These are phyloP conservation scores for Mucor plumbeus DNA, from an alignment of 371 early-diverging fungal species.

Conservation along the genomic window DNA sequence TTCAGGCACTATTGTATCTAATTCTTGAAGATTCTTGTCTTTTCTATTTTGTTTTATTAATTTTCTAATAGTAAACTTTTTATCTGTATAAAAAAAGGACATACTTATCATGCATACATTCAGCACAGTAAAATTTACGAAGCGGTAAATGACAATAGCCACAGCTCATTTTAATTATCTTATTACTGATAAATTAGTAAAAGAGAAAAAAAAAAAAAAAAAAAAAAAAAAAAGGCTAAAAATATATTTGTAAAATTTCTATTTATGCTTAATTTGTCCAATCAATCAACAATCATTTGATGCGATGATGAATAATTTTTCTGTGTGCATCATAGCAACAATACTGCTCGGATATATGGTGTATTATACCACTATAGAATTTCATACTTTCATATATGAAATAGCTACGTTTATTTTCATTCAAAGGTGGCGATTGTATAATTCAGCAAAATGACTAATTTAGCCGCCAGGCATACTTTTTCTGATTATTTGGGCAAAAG, in stretches of 20 bases:
- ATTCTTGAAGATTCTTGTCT: slow-evolving; percentile 44
- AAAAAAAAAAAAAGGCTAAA: neutral
- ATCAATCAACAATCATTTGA: neutral
- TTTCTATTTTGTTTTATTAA: slow-evolving; percentile 31
- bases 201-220: neutral
- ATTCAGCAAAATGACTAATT: too few species aligned
- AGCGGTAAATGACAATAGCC: slow-evolving; percentile 47
- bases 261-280: slow-evolving; percentile 3
- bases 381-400: too few species aligned
- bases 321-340: too few species aligned
- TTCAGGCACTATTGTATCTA: slow-evolving; percentile 39
- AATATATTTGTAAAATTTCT: neutral
- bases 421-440: too few species aligned
- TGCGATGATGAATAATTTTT: too few species aligned
- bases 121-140: slow-evolving; percentile 48
- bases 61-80: too few species aligned
- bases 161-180: slow-evolving; percentile 36
- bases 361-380: too few species aligned
- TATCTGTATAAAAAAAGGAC: neutral
- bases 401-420: too few species aligned
- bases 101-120: slow-evolving; percentile 52
- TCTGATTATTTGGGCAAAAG: too few species aligned
- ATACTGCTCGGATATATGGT: too few species aligned
- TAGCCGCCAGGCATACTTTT: too few species aligned
- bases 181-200: neutral